Base-by-base conservation (phyloP, 2,329 filamentous ascomycete species). In the Trichoderma sp. region DNA sequence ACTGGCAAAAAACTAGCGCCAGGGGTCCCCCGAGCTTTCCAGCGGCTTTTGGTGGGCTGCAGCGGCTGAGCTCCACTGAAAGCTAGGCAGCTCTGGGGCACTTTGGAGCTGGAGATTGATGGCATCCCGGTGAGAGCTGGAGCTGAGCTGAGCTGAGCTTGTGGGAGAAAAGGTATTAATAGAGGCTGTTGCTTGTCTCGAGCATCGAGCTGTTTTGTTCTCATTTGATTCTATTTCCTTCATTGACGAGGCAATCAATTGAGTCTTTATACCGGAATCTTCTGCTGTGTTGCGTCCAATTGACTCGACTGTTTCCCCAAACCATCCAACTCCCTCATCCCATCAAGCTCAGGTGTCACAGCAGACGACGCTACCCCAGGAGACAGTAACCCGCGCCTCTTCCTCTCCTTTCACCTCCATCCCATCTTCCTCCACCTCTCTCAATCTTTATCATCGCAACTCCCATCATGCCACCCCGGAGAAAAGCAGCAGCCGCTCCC, bases 401-500 rank as follows among this genome's bases (percentile, higher is more conserved):
- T 19, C 7, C 7, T 30, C 30, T 43, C 30, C 47, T n/a, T 28
- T 14, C 10, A 14, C 12, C 34, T 39, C 34, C 34, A 12, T 39
- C 10, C 7, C 48, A 19, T 51, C n/a, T 15, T 28, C 24, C 28
- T 15, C 10, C 47, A 19, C 39, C 21, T 52, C 21, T 24, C 5
- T 15, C 39, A 9, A 7, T 12, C 3, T 28, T 15, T 2, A 5
- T 15, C 30, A 19, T 19, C 21, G 12, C 19, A 2, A 19, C 17
- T 14, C 3, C 3, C 41, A 62, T 47, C 55, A 62, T 62, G 55
- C 17, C 65, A 5, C 65, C 65, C 7, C 65, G 66, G 28, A 54
- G 66, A 41, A 56, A 59, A 45, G 64, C 72, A 30, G 71, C 61
- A 45, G 54, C 51, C 28, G 50, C 57, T 48, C 51, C 66, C 21